phyloP scores from a whole-genome alignment of 2,329 filamentous ascomycete genomes.

The Trichophaea hybrida region DNA sequence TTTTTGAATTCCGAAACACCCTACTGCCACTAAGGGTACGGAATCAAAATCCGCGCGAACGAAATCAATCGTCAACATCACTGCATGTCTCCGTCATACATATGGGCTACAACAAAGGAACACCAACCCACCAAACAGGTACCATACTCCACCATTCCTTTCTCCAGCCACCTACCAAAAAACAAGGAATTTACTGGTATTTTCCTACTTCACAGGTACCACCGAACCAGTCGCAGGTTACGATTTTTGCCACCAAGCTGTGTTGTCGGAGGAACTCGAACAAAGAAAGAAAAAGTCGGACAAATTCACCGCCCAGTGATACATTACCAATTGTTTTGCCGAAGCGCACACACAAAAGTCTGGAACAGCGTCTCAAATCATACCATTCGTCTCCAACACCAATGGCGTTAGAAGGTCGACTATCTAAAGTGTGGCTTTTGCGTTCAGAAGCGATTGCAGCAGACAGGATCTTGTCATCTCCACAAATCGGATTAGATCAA shows the following conservation, averaged over 20 bases:
- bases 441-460: not conserved
- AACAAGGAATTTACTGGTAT: not conserved
- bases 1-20: too few species aligned
- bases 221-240: too few species aligned
- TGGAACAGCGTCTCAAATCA: too few species aligned
- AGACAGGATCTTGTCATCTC: not conserved
- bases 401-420: not conserved
- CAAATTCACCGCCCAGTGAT: not conserved
- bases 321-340: not conserved
- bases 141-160: not conserved
- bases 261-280: not conserved
- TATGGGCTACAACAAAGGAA: not conserved
- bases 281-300: not conserved
- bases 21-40: too few species aligned
- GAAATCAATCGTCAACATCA: not conserved
- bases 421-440: not conserved
- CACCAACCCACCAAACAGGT: too few species aligned
- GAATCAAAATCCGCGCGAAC: too few species aligned
- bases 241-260: too few species aligned
- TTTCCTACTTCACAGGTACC: not conserved
- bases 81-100: constrained; percentile 1
- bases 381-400: not conserved
- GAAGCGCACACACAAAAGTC: too few species aligned
- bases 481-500: not conserved
- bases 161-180: not conserved